Conservation (phyloP, 257 asterid species). For the Penstemon newberryi region DNA sequence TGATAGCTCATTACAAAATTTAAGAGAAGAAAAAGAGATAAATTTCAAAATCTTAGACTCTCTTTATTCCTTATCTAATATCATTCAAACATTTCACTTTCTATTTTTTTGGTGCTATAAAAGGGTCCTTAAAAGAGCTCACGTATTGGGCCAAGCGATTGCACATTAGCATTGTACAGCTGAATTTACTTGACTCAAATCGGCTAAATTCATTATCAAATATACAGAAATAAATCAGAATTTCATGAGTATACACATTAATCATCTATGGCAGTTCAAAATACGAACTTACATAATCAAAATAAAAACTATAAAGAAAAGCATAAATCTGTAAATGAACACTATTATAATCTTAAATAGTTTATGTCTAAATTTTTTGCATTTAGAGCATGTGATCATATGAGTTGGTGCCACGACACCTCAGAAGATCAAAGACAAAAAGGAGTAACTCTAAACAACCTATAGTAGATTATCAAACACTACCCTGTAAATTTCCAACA, state of each 20-base stretch:
- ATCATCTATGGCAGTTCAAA: background rate
- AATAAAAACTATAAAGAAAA: background rate
- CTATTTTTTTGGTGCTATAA: no score
- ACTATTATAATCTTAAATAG: no score
- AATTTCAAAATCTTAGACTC: background rate
- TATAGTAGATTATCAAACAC: background rate
- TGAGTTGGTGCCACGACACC: background rate
- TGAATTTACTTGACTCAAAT: background rate
- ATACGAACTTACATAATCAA: background rate
- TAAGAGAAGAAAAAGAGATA: background rate
- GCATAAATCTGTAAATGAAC: background rate
- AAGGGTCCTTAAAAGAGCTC: background rate
- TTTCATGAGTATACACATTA: background rate
- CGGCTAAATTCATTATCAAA: background rate
- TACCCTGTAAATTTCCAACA: slow-evolving; percentile 17
- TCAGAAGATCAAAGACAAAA: background rate
- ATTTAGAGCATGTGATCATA: background rate
- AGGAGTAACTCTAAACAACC: background rate
- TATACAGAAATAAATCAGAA: background rate
- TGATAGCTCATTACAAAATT: background rate
- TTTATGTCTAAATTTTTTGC: background rate
- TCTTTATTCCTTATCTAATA: background rate
- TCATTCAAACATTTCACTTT: background rate
- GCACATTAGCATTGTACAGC: background rate
- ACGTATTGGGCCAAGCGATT: background rate